Base-by-base conservation (phyloP, 176 grass and related monocot genomes). In the Pontederia paniculata region DNA sequence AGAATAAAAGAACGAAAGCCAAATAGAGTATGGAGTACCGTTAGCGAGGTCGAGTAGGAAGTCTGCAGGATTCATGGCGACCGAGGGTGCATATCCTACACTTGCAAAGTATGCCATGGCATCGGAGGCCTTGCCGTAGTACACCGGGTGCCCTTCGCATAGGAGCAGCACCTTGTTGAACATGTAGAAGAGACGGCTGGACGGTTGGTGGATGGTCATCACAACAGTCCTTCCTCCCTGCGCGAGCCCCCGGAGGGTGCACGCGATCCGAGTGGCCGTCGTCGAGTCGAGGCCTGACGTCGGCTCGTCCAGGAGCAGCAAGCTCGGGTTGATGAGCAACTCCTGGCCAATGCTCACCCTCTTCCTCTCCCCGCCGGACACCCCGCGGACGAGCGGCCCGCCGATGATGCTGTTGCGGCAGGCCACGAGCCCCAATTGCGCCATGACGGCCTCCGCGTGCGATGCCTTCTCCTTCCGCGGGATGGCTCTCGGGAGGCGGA, bases 171-270 rank as follows among this genome's bases (percentile, higher is more conserved):
- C 68, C 67, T 76, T 82, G 18, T 76, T 67, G 65, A 82, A 82
- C 73, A 82, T 82, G 61, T 76, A 67, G 70, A 76, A 82, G 14
- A 82, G 75, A 23, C 79, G 66, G 17, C 79, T 82, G 21, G 79
- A 82, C 9, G 79, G 79, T 57, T 82, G 79, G 61, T 82, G 79
- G 68, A 82, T 82, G 67, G 71, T 82, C 79, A 67, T 82, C 17
- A 82, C 41, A 37, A 82, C 79, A 9, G 79, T 72, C 45, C 67
- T 62, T 1, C 67, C 79, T 16, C 28, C 72, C 37, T 54, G 45
- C 0, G 78, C 41, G 60, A 82, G 61, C 18, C 72, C 70, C n/a
- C 44, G 54, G 13, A 82, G 48, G 8, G 73, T 76, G 43, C 60
- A 62, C 61, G 76, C 61, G 17, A 82, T 76, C 60, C 61, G 53